A percentile compares a stretch with the other conserved stretches of the same genome.
Evolutionary conservation across 2,329 filamentous ascomycete species (phyloP).

Genomic region (Sporothrix protearum): DNA sequence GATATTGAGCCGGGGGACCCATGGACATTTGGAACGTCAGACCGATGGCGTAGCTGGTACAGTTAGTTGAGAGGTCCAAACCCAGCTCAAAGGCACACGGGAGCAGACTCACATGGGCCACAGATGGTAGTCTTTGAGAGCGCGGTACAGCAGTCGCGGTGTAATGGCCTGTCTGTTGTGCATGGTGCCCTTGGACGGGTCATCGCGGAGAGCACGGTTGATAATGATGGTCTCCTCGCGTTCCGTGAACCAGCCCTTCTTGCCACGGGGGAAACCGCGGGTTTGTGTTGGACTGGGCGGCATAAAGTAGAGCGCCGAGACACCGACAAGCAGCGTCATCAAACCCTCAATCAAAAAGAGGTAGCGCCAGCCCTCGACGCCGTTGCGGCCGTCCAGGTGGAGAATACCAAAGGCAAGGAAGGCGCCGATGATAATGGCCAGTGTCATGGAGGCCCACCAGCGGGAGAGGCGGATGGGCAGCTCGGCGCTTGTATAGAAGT

Average conservation of each 20-base stretch:
- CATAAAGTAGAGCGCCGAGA: constrained; percentile 54
- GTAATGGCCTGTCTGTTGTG: constrained; percentile 58
- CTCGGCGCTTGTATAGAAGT: constrained; percentile 44
- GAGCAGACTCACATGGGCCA: constrained; percentile 45
- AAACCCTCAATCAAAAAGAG: constrained; percentile 55
- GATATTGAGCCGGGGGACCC: constrained; percentile 48
- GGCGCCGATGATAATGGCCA: constrained; percentile 41
- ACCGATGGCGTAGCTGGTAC: constrained; percentile 38
- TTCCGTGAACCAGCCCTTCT: constrained; percentile 58
- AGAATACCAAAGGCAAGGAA: constrained; percentile 42
- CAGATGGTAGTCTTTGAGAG: constrained; percentile 41
- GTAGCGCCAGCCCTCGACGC: constrained; percentile 45
- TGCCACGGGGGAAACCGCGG: constrained; percentile 50
- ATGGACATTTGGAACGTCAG: constrained; percentile 53
- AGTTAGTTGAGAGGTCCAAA: background rate
- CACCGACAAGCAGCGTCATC: constrained; percentile 46
- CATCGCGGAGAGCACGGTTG: constrained; percentile 56
- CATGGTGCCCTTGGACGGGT: constrained; percentile 58
- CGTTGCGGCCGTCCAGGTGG: constrained; percentile 39
- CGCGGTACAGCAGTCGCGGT: constrained; percentile 47
- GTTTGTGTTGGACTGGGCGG: constrained; percentile 52
- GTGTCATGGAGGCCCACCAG: constrained; percentile 43
- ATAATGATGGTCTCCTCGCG: constrained; percentile 57
- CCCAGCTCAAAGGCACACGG: too few relatives aligned
- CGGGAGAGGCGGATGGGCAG: constrained; percentile 40